Conservation (phyloP, 495 filamentous ascomycete species). For the Margaritispora aquatica region DNA sequence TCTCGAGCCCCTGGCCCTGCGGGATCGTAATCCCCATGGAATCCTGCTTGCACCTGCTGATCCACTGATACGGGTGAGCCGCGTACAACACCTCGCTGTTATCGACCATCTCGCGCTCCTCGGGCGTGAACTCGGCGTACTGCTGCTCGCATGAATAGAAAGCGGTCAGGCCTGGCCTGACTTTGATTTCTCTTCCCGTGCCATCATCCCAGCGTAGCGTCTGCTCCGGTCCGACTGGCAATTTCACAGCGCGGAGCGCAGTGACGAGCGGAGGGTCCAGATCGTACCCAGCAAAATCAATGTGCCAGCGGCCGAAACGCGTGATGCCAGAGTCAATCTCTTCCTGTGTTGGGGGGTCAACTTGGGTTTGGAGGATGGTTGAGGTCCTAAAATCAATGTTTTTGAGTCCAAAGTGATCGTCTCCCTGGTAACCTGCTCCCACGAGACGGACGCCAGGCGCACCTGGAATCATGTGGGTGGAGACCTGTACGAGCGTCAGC, state of each 20-base stretch:
- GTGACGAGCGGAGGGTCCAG: background rate
- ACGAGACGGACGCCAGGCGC: background rate
- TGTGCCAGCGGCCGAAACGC: background rate
- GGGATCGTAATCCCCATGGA: background rate
- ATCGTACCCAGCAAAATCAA: background rate
- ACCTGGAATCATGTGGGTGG: background rate
- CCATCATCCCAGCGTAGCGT: background rate
- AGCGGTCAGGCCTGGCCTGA: background rate
- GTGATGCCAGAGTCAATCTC: background rate
- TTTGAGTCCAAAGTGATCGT: background rate
- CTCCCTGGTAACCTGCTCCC: background rate
- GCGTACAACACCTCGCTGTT: background rate
- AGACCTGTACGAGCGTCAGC: background rate
- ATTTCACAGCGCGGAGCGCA: background rate
- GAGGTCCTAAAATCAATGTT: background rate
- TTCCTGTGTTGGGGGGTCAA: background rate
- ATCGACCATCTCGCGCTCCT: background rate
- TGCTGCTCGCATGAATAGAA: background rate
- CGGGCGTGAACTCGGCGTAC: background rate
- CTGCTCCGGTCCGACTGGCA: background rate
- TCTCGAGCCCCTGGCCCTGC: background rate
- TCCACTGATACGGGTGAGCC: background rate
- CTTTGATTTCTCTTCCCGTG: background rate
- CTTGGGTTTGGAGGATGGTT: background rate
- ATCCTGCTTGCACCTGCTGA: background rate